phyloP scores from a whole-genome alignment of 202 grass and related monocot genomes.

The Cymbopogon flexuosus region DNA sequence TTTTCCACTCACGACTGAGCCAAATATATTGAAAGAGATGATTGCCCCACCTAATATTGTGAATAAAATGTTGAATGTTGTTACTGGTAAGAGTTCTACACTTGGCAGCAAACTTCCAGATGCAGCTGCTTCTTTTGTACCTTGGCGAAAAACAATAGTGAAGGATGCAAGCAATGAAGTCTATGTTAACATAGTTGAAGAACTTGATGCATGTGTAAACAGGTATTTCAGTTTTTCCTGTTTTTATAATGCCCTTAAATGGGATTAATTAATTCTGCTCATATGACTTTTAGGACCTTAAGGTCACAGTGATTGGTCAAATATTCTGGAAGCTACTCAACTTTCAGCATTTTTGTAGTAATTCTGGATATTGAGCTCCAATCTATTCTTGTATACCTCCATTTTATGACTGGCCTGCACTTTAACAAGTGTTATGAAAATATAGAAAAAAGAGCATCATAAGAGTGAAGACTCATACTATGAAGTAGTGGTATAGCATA shows the following conservation, averaged over 20 bases:
- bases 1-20: conserved; percentile 87
- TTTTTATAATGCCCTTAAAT: not conserved
- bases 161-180: conserved; percentile 85
- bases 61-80: conserved; percentile 74
- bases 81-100: conserved; percentile 71
- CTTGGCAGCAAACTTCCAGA: conserved; percentile 68
- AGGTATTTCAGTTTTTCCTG: conserved; percentile 13
- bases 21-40: conserved; percentile 82
- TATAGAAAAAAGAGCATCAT: not conserved
- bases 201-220: conserved; percentile 77
- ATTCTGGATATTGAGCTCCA: not conserved
- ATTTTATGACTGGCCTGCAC: not conserved
- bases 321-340: conserved; percentile 11
- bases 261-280: not conserved
- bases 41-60: conserved; percentile 67
- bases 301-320: not conserved
- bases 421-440: not conserved
- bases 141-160: conserved; percentile 65
- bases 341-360: not conserved
- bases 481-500: not conserved
- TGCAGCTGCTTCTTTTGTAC: conserved; percentile 70
- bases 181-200: conserved; percentile 86
- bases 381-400: not conserved
- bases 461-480: not conserved
- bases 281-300: not conserved